Evolutionary conservation across 495 filamentous ascomycete genomes (phyloP).

Genomic region (Trichoderma parareesei): DNA sequence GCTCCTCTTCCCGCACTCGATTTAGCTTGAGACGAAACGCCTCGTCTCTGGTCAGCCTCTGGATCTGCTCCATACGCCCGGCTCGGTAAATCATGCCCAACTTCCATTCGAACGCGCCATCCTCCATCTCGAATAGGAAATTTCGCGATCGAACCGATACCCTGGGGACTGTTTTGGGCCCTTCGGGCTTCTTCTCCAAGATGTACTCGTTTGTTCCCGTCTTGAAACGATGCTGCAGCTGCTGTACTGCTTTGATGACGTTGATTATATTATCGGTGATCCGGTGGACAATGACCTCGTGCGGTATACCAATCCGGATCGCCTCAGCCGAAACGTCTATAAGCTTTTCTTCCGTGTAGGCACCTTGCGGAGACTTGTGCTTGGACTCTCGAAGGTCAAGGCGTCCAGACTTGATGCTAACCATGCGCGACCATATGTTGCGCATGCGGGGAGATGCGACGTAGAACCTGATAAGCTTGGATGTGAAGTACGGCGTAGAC

Average conservation of each 20-base stretch:
- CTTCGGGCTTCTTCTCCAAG: conserved; percentile 71
- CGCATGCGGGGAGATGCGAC: conserved; percentile 75
- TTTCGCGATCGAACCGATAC: conserved; percentile 73
- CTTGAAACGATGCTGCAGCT: conserved; percentile 84
- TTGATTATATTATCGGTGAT: conserved; percentile 91
- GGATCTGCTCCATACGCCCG: conserved; percentile 79
- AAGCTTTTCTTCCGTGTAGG: conserved; percentile 63
- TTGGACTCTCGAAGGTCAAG: conserved; percentile 71
- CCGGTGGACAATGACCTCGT: conserved; percentile 83
- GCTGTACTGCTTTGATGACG: conserved; percentile 74
- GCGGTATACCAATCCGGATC: conserved; percentile 83
- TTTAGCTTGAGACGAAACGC: conserved; percentile 82
- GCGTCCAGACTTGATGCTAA: conserved; percentile 72
- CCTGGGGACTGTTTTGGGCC: conserved; percentile 76
- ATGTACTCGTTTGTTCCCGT: conserved; percentile 83
- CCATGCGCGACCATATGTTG: conserved; percentile 72
- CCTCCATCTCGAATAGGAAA: conserved; percentile 83
- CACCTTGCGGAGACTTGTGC: conserved; percentile 52
- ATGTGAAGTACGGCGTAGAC: conserved; percentile 66
- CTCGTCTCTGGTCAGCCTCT: conserved; percentile 80
- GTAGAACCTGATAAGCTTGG: conserved; percentile 72
- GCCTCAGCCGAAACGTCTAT: conserved; percentile 80
- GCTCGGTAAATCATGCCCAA: conserved; percentile 84
- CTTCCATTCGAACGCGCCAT: conserved; percentile 96
- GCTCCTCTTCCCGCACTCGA: conserved; percentile 62